phyloP scores from a whole-genome alignment of 169 alveolate species.

The Fabrea salina region DNA sequence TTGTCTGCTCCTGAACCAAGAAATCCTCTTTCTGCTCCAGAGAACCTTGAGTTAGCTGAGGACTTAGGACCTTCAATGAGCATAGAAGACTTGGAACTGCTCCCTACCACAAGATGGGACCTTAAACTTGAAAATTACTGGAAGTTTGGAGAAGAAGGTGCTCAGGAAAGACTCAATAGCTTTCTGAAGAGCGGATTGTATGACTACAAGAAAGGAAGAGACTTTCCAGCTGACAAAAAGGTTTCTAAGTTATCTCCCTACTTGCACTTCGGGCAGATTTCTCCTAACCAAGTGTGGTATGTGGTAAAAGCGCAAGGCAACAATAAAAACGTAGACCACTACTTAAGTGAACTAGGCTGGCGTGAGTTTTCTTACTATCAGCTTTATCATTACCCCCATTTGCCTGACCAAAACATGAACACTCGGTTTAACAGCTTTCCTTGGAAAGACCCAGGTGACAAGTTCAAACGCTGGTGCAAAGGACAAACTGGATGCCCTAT shows the following conservation, averaged over 20 bases:
- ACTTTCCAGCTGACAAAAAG: neutral
- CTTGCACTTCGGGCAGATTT: neutral
- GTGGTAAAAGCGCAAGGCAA: neutral
- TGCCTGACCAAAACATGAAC: neutral
- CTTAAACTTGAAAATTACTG: too few species aligned
- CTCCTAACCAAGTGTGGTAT: neutral
- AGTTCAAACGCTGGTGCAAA: conserved; percentile 36
- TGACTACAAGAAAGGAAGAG: neutral
- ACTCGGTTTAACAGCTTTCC: neutral
- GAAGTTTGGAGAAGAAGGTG: too few species aligned
- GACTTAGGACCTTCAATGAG: too few species aligned
- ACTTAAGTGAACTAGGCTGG: conserved; percentile 1
- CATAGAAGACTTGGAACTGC: too few species aligned
- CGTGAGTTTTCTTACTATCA: neutral
- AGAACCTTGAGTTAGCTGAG: too few species aligned
- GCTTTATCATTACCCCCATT: neutral
- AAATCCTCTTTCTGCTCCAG: too few species aligned
- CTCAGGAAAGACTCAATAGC: too few species aligned
- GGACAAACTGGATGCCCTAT: conserved; percentile 70
- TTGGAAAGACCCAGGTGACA: neutral
- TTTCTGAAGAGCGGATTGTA: neutral
- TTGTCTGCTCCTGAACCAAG: too few species aligned
- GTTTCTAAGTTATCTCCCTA: neutral
- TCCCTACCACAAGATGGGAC: too few species aligned
- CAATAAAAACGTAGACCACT: neutral